Percentiles rank a stretch among this genome's conserved stretches.
These are phyloP conservation scores for Blepharisma undulans DNA, from an alignment of 169 alveolate genomes.

Conservation along the genomic window DNA sequence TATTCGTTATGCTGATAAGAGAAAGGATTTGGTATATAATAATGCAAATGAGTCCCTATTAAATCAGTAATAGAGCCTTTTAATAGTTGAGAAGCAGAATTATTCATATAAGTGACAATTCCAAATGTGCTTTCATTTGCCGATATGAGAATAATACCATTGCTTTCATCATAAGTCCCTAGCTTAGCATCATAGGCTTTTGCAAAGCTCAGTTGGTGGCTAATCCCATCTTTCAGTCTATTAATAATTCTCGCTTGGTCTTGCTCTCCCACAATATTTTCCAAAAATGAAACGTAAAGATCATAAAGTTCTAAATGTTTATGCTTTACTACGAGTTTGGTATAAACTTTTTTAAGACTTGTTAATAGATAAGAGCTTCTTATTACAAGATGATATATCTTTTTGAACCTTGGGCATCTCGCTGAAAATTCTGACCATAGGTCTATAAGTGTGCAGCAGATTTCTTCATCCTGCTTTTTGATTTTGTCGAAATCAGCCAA, in stretches of 20 bases:
- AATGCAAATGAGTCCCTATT: not conserved
- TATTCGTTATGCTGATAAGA: not conserved
- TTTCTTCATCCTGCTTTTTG: not conserved
- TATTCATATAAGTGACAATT: not conserved
- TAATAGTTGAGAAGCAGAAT: not conserved
- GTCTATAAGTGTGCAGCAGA: not conserved
- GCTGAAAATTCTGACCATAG: not conserved
- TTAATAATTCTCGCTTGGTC: not conserved
- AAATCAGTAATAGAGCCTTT: not conserved
- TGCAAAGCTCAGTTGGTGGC: not conserved
- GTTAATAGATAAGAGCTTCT: not conserved
- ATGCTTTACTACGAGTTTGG: not conserved
- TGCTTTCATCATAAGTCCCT: not conserved
- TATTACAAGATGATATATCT: not conserved
- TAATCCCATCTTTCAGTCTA: not conserved
- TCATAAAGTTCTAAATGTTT: not conserved
- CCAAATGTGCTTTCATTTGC: not conserved
- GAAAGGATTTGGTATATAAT: not conserved
- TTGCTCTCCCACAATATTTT: not conserved
- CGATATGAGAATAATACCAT: slow-evolving; percentile 5
- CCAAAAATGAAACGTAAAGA: not conserved
- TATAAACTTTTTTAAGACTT: not conserved
- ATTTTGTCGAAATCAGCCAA: not conserved
- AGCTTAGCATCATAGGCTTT: not conserved
- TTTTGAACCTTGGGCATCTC: not conserved